Evolutionary conservation across 768 basidiomycete species (phyloP).

Genomic region (Collybia mongolica): DNA sequence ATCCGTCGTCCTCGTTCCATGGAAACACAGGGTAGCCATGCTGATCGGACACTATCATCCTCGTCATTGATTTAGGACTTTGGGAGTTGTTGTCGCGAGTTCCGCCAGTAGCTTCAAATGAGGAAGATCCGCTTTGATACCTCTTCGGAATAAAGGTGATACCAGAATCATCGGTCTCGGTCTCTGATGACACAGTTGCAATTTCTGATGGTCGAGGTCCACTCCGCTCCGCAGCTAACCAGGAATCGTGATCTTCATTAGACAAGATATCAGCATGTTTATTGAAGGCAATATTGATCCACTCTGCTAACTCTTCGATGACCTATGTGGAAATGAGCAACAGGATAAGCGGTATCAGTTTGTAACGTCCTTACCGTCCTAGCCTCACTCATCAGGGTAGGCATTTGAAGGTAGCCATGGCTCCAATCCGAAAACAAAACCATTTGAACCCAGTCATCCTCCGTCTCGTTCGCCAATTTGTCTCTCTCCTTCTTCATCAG

Average conservation of each 20-base stretch:
- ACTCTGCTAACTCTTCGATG: slow-evolving; percentile 82
- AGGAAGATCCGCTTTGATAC: slow-evolving; percentile 14
- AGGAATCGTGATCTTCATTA: no score
- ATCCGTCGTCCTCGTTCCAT: no score
- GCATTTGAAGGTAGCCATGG: slow-evolving; percentile 97
- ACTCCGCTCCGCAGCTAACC: neutral
- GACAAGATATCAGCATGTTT: neutral
- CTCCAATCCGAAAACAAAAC: slow-evolving; percentile 95
- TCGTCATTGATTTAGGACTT: neutral
- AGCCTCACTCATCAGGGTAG: slow-evolving; percentile 79
- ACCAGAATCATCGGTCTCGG: slow-evolving; percentile 67
- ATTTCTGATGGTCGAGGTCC: neutral
- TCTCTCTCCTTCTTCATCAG: slow-evolving; percentile 59
- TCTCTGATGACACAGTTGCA: slow-evolving; percentile 36
- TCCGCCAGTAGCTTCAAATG: neutral
- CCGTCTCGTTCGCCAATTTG: slow-evolving; percentile 63
- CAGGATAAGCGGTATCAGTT: neutral
- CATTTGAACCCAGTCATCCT: slow-evolving; percentile 94
- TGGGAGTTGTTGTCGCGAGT: neutral
- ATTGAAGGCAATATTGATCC: slow-evolving; percentile 77
- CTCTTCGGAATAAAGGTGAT: slow-evolving; percentile 59
- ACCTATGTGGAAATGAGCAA: slow-evolving; percentile 32
- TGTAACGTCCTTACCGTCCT: slow-evolving; percentile 42
- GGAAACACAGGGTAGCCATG: no score
- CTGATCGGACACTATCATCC: neutral